A percentile compares a stretch with the other conserved stretches of the same genome.
Evolutionary conservation across 148 eudicot genomes (phyloP).

Genomic region (Euryodendron excelsum): DNA sequence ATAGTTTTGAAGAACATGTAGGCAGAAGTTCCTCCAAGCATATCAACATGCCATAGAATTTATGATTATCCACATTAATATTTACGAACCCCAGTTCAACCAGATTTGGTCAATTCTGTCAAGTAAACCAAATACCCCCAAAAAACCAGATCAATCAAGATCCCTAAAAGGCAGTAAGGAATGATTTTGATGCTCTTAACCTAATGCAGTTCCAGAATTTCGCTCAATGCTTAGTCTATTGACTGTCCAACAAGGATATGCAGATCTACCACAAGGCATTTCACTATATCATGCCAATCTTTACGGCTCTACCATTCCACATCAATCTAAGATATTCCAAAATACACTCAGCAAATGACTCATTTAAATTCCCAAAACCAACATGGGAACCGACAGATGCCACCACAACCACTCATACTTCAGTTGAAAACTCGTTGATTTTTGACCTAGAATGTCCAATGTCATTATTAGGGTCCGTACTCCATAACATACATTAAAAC

Average conservation of each 20-base stretch:
- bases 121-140: background rate
- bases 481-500: background rate
- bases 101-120: background rate
- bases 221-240: background rate
- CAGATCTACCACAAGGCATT: conserved; percentile 5
- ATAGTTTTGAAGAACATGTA: background rate
- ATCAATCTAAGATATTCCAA: background rate
- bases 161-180: background rate
- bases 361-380: background rate
- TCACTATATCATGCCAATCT: background rate
- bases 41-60: background rate
- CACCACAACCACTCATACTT: background rate
- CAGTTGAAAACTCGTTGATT: background rate
- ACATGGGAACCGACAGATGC: background rate
- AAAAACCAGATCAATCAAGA: background rate
- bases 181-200: background rate
- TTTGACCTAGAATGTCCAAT: background rate
- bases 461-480: background rate
- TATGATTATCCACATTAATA: background rate
- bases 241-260: background rate
- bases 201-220: background rate
- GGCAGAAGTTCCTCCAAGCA: background rate
- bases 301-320: background rate
- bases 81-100: background rate
- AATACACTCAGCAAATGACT: background rate